These are phyloP conservation scores for Nannochloris sp. DNA, from an alignment of 139 green algal species.

Conservation along the genomic window DNA sequence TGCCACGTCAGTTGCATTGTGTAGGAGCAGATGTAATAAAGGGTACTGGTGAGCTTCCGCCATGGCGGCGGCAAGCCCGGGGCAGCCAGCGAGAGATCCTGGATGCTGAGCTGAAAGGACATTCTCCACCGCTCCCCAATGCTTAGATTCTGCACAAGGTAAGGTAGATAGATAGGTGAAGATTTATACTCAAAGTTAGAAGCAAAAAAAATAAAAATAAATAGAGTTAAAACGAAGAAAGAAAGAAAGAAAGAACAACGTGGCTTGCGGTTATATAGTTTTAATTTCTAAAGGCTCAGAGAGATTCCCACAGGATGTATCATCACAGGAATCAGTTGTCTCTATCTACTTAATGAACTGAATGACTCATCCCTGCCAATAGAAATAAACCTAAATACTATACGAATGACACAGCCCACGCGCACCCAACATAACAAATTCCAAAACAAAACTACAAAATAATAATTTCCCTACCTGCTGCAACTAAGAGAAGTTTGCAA, in stretches of 20 bases:
- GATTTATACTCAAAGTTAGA: neutral
- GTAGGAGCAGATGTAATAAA: conserved; percentile 6
- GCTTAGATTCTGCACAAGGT: neutral
- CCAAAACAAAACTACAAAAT: neutral
- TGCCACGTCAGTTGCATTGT: neutral
- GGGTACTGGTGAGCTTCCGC: conserved; percentile 1
- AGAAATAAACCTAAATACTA: neutral
- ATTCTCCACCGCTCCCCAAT: conserved; percentile 4
- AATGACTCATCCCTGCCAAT: conserved; percentile 9
- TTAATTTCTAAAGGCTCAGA: conserved; percentile 1
- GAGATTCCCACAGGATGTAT: conserved; percentile 15
- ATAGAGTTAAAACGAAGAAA: neutral
- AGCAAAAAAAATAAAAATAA: neutral
- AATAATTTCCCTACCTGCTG: conserved; percentile 3
- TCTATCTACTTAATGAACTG: conserved; percentile 15
- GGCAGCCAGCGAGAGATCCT: conserved; percentile 2
- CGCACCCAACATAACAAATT: neutral
- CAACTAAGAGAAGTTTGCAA: conserved; percentile 2
- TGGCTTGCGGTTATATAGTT: neutral
- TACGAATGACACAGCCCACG: neutral
- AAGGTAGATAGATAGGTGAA: neutral
- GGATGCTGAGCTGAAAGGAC: conserved; percentile 12
- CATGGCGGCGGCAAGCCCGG: conserved; percentile 6
- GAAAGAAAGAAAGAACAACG: neutral
- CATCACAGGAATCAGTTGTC: conserved; percentile 17